Base-by-base conservation (phyloP, 176 grass and related monocot species). In the Lolium rigidum region DNA sequence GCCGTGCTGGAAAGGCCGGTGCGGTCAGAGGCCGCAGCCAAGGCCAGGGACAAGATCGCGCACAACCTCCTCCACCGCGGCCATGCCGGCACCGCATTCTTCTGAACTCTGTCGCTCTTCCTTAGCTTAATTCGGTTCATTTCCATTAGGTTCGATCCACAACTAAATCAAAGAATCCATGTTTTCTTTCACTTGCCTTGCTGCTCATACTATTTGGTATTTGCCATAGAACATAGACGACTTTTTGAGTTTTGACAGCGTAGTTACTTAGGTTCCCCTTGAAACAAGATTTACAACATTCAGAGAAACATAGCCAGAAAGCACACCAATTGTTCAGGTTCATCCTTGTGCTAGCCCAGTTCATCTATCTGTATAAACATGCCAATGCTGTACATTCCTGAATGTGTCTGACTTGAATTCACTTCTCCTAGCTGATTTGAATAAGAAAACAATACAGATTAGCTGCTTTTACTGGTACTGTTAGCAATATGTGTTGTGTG, bases 31-130 rank as follows among this genome's bases (percentile, higher is more conserved):
- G 15, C 3, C 55, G 89, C 89, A 21, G 72, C 28, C 10, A 85
- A 89, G 87, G 89, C 84, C 26, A 94, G 92, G 71, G 92, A 94
- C 56, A 81, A 89, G 57, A 91, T 94, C 62, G 89, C 92, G 11
- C 92, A 94, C 85, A 94, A 91, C 74, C 80, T 94, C 21, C 88
- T 94, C 50, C 92, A 94, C 79, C 85, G 76, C 2, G 92, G 92
- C 66, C 73, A 70, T 31, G 89, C 89, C 50, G 92, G 89, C 65
- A 94, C 92, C 1, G 56, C 90, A 17, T 94, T 94, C 81, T 91
- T 94, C 79, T 94, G 59, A n/a, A 12, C 65, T 0, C 37, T 43
- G 41, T 9, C 43, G 21, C 14, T 16, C 11, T 14, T 21, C 10
- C 20, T 1, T 28, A 65, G 48, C 48, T 54, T 14, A 6, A 17